Evolutionary conservation across 495 filamentous ascomycete species (phyloP).

Genomic region (Podospora didyma): DNA sequence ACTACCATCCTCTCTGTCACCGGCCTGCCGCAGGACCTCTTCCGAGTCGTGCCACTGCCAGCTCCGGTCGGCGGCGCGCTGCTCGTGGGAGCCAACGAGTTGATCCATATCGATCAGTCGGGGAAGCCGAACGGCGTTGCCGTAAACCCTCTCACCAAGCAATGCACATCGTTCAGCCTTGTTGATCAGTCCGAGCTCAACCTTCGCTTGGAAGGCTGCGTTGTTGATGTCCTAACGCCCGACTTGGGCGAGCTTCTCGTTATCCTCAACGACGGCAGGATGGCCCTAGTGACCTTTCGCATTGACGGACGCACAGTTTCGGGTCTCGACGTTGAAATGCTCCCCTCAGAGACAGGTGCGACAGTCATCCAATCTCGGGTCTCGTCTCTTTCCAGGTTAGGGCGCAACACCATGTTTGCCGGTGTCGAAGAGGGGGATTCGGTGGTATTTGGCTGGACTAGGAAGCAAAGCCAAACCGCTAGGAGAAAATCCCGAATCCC

Average conservation of each 20-base stretch:
- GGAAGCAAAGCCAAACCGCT: slow-evolving; percentile 48
- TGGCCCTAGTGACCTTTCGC: slow-evolving; percentile 74
- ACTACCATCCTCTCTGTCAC: slow-evolving; percentile 85
- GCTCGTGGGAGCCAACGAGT: slow-evolving; percentile 80
- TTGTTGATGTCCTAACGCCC: slow-evolving; percentile 67
- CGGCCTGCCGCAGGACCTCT: slow-evolving; percentile 85
- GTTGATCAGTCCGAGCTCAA: slow-evolving; percentile 78
- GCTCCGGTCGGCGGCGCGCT: slow-evolving; percentile 84
- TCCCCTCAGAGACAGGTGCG: slow-evolving; percentile 58
- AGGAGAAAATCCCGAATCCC: slow-evolving; percentile 44
- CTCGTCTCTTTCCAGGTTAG: slow-evolving; percentile 65
- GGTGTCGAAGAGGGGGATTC: slow-evolving; percentile 86
- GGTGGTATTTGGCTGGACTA: slow-evolving; percentile 72
- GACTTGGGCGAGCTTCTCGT: slow-evolving; percentile 79
- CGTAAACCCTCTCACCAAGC: slow-evolving; percentile 85
- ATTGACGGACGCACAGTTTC: slow-evolving; percentile 93
- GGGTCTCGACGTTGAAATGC: slow-evolving; percentile 63
- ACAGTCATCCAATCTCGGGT: slow-evolving; percentile 56
- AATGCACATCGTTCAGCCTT: slow-evolving; percentile 73
- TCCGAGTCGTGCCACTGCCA: slow-evolving; percentile 76
- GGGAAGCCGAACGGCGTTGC: slow-evolving; percentile 90
- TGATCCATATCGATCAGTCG: slow-evolving; percentile 94
- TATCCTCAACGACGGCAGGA: slow-evolving; percentile 70
- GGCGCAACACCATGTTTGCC: slow-evolving; percentile 71
- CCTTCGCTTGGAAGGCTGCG: slow-evolving; percentile 77